phyloP scores from a whole-genome alignment of 2,329 filamentous ascomycete species.

The Colletotrichum falcatum region DNA sequence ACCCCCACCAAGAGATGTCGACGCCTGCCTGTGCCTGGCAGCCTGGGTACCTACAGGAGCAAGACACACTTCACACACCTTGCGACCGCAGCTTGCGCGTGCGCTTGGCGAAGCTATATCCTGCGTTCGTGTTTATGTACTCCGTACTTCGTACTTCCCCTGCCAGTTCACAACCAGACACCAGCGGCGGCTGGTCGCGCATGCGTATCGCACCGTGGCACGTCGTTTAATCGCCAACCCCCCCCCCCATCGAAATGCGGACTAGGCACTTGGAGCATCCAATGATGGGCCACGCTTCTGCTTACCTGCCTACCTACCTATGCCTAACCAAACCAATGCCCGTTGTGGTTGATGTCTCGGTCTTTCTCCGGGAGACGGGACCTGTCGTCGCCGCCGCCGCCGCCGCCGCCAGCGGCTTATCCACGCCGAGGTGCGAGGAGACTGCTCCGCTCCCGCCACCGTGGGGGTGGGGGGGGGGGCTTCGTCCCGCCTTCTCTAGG shows the following conservation, averaged over 20 bases:
- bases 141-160: too few species aligned
- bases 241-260: background rate
- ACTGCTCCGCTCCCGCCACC: slow-evolving; percentile 13
- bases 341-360: background rate
- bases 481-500: background rate
- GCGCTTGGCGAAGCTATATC: too few species aligned
- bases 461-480: background rate
- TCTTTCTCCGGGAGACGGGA: background rate
- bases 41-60: too few species aligned
- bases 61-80: too few species aligned
- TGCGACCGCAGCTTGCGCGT: too few species aligned
- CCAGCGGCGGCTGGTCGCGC: background rate
- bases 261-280: background rate
- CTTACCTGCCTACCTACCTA: background rate
- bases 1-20: too few species aligned
- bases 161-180: background rate
- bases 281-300: background rate
- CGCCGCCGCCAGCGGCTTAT: background rate
- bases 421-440: background rate
- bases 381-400: background rate
- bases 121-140: too few species aligned
- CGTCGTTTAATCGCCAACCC: background rate
- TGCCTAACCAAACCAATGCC: background rate
- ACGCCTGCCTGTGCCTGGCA: too few species aligned
- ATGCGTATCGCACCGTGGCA: background rate